phyloP scores from a whole-genome alignment of 2,329 filamentous ascomycete species.

The Calonectria pauciramosa region DNA sequence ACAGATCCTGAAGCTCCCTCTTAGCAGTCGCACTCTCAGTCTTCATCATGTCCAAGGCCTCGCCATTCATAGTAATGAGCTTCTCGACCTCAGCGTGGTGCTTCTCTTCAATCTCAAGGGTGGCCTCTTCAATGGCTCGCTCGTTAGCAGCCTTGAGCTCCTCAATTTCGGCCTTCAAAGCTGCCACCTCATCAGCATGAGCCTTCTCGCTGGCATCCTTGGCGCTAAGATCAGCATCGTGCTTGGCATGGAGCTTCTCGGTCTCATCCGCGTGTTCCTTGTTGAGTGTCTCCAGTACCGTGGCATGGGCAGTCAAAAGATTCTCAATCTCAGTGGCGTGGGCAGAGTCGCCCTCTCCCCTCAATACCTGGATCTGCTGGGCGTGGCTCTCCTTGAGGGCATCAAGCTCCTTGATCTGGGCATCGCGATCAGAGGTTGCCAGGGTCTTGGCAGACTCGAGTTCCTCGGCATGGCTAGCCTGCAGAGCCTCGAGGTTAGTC shows the following conservation, averaged over 20 bases:
- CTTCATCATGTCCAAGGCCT: slow-evolving; percentile 58
- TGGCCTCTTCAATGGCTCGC: slow-evolving; percentile 60
- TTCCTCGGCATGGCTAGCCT: slow-evolving; percentile 70
- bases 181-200: slow-evolving; percentile 52
- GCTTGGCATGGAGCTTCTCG: slow-evolving; percentile 48
- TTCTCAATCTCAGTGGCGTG: slow-evolving; percentile 57
- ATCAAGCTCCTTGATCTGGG: slow-evolving; percentile 65
- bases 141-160: slow-evolving; percentile 59
- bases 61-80: slow-evolving; percentile 57
- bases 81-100: slow-evolving; percentile 64
- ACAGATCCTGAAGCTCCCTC: slow-evolving; percentile 60
- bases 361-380: slow-evolving; percentile 61
- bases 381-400: slow-evolving; percentile 68
- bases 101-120: slow-evolving; percentile 60
- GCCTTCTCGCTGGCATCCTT: slow-evolving; percentile 51
- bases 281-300: slow-evolving; percentile 58
- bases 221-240: slow-evolving; percentile 49
- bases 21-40: slow-evolving; percentile 53
- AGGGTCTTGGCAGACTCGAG: slow-evolving; percentile 69
- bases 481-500: slow-evolving; percentile 67
- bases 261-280: slow-evolving; percentile 56
- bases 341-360: slow-evolving; percentile 56
- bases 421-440: slow-evolving; percentile 63
- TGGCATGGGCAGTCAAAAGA: slow-evolving; percentile 60
- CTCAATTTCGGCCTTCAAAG: slow-evolving; percentile 60